These are phyloP conservation scores for Acanthamoeba royreba DNA, from an alignment of 208 protist species.

Conservation along the genomic window DNA sequence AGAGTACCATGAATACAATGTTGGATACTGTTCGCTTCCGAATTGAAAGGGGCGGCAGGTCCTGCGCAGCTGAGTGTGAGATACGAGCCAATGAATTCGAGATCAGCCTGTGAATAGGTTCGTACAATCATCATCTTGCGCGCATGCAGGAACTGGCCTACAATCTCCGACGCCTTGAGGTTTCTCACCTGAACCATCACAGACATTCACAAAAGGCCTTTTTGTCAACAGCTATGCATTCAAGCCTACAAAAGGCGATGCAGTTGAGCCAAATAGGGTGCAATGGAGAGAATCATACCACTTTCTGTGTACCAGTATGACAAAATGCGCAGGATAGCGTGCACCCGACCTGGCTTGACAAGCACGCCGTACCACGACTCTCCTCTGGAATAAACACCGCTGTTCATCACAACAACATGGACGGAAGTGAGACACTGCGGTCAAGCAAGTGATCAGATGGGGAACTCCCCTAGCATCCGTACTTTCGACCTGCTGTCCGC, in stretches of 20 bases:
- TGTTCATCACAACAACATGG: not conserved
- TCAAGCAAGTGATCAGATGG: not conserved
- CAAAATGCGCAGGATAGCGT: constrained; percentile 17
- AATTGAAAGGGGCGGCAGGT: not conserved
- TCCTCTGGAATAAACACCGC: not conserved
- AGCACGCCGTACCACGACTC: not conserved
- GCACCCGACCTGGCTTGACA: constrained; percentile 18
- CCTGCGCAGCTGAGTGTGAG: not conserved
- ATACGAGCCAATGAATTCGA: not conserved
- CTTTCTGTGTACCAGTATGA: constrained; percentile 13
- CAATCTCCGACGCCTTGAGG: constrained; percentile 13
- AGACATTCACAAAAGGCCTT: too few relatives aligned
- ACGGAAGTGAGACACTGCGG: not conserved
- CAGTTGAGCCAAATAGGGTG: not conserved
- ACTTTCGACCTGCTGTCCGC: constrained; percentile 29
- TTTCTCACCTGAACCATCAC: constrained; percentile 1
- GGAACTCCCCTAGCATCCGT: not conserved
- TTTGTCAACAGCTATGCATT: too few relatives aligned
- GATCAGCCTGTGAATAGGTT: not conserved
- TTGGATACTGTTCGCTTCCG: not conserved
- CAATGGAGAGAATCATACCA: not conserved
- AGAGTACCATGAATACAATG: constrained; percentile 25
- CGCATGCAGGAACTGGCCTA: not conserved
- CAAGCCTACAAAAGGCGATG: too few relatives aligned
- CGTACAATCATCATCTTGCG: not conserved